These are phyloP conservation scores for Colletotrichum musicola DNA, from an alignment of 2,329 filamentous ascomycete genomes.

Conservation along the genomic window DNA sequence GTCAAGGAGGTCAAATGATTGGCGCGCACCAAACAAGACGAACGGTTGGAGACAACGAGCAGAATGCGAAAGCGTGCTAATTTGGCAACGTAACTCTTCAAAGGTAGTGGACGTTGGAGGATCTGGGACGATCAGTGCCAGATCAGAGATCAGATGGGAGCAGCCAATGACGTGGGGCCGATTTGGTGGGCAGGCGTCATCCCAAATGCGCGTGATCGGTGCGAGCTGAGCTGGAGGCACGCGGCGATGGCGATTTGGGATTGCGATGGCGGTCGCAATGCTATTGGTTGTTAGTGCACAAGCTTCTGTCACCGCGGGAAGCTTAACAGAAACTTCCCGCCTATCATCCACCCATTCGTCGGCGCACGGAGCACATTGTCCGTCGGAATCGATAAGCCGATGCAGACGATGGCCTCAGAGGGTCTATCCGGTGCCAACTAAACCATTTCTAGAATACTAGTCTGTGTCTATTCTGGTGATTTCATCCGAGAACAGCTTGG, in stretches of 20 bases:
- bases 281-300: slow-evolving; percentile 23
- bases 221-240: not conserved
- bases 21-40: not conserved
- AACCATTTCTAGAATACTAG: too few relatives aligned
- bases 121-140: slow-evolving; percentile 27
- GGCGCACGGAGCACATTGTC: slow-evolving; percentile 21
- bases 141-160: slow-evolving; percentile 34
- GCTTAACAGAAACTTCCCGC: slow-evolving; percentile 32
- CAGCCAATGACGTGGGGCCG: slow-evolving; percentile 17
- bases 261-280: too few relatives aligned
- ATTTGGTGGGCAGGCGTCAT: slow-evolving; percentile 24
- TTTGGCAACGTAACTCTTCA: too few relatives aligned
- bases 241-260: not conserved
- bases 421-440: too few relatives aligned
- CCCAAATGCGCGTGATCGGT: slow-evolving; percentile 25
- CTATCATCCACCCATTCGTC: not conserved
- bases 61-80: not conserved
- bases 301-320: slow-evolving; percentile 11
- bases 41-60: not conserved
- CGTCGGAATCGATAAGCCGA: not conserved
- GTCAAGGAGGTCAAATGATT: slow-evolving; percentile 16
- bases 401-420: too few relatives aligned
- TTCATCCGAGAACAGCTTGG: too few relatives aligned
- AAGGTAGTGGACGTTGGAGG: slow-evolving; percentile 17
- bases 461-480: too few relatives aligned